Conservation (phyloP, 2,329 filamentous ascomycete species). For the Xylariales sp. region DNA sequence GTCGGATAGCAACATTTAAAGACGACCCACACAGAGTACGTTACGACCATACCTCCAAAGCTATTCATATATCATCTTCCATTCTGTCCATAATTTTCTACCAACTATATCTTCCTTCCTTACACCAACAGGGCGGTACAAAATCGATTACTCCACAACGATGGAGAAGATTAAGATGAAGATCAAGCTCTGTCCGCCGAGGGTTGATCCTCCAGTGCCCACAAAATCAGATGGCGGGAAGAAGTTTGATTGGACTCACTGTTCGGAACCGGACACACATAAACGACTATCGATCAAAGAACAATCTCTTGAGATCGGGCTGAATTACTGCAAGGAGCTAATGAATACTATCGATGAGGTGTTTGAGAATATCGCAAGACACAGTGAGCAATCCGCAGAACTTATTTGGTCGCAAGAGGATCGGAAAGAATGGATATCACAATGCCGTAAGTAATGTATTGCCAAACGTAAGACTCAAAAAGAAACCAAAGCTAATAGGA, state of each 20-base stretch:
- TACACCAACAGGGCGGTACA: no score
- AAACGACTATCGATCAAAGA: conserved; percentile 22
- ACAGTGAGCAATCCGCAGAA: not conserved
- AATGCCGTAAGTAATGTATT: conserved; percentile 13
- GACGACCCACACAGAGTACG: no score
- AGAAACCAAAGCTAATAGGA: no score
- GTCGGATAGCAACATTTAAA: no score
- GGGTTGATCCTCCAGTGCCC: not conserved
- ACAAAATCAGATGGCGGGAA: not conserved
- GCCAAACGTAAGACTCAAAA: not conserved
- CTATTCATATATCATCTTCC: no score
- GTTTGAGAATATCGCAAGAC: conserved; percentile 3
- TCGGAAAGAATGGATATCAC: conserved; percentile 12
- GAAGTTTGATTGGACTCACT: conserved; percentile 5
- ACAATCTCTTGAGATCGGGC: conserved; percentile 7
- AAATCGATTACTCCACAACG: not conserved
- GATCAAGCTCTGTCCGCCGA: no score
- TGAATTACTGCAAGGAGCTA: conserved; percentile 9
- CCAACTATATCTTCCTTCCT: no score
- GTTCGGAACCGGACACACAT: not conserved
- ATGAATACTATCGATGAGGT: not conserved
- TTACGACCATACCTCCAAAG: no score
- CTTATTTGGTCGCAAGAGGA: conserved; percentile 19
- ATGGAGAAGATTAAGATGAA: not conserved
- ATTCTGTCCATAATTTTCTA: no score